Percentiles rank a stretch among this genome's conserved stretches.
These are phyloP conservation scores for Brachypodium distachyon DNA, from an alignment of 202 grass and related monocot species.

Conservation along the genomic window DNA sequence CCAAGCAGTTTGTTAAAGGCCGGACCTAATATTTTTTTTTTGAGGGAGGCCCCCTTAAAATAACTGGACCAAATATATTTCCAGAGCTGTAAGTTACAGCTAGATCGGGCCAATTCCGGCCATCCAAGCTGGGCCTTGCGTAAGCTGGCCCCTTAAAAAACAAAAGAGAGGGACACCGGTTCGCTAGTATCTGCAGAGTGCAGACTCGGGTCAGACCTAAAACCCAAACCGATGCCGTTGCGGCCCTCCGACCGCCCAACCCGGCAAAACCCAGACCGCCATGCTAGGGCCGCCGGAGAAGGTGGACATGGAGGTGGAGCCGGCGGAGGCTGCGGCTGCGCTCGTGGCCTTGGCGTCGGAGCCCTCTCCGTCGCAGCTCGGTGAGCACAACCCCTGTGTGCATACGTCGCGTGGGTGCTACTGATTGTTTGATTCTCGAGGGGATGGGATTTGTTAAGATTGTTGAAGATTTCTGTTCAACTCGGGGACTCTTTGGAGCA, in stretches of 20 bases:
- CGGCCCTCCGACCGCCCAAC: not conserved
- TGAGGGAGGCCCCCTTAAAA: too few relatives aligned
- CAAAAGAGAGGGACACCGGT: not conserved
- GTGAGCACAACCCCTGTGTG: slow-evolving; percentile 4
- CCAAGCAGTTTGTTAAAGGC: too few relatives aligned
- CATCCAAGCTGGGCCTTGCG: too few relatives aligned
- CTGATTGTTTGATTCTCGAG: not conserved
- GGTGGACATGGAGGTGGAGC: slow-evolving; percentile 6
- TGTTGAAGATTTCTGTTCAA: not conserved
- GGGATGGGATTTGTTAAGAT: not conserved
- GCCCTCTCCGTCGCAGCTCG: slow-evolving; percentile 11
- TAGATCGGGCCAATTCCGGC: too few relatives aligned
- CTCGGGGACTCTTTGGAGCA: not conserved
- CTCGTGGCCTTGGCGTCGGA: not conserved
- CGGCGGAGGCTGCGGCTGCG: not conserved
- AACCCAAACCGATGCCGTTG: not conserved
- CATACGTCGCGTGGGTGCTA: not conserved
- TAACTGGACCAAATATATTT: too few relatives aligned
- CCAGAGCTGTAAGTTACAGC: too few relatives aligned
- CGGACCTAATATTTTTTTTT: too few relatives aligned
- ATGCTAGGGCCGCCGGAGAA: not conserved
- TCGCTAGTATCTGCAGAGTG: not conserved
- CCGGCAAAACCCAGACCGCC: not conserved
- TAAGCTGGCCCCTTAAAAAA: too few relatives aligned
- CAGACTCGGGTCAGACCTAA: not conserved